Evolutionary conservation across 257 asterid genomes (phyloP), one percentile per base, ranked within the genome.

Genomic region (Hygrophila difformis): DNA sequence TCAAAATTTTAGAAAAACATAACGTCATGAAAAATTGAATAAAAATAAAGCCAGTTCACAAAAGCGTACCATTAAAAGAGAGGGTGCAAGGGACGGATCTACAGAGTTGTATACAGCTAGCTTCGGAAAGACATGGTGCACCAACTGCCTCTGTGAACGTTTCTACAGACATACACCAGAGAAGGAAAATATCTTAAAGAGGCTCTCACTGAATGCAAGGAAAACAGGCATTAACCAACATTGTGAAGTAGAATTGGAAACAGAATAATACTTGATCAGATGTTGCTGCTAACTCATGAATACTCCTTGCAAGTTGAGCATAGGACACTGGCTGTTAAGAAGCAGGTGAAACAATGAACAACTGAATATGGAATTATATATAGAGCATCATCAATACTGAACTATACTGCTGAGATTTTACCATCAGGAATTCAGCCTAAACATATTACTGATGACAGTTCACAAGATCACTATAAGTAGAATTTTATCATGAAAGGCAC

Each of bases 91-190:
- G 45, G 99, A 91, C 6, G 99, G 99, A 49, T 91, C 99, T 53
- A 91, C 99, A 26, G 99, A 91, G 67, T 91, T 91, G 85, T 91
- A 91, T 40, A 91, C 99, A 19, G 99, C 99, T 47, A 91, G 94
- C 71, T 91, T 91, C 45, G 96, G 99, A 64, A 91, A 91, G 47
- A 91, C 99, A 22, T 86, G 78, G 63, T 91, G 93, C 57, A 91
- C 72, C 81, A 91, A 68, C 62, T 91, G 99, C 78, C 81, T 74
- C 75, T 74, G 89, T 61, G 99, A 91, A 68, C 86, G 87, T 82
- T 86, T 91, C 99, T 91, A 73, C 77, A 73, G 31, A 62, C 4
- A 53, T 60, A 35, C 47, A 44, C 36, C 61, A 13, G 44, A 51
- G 39, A 60, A 19, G 51, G 43, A 59, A 55, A 57, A 62, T 55